A percentile compares a stretch with the other conserved stretches of the same genome.
Conservation (phyloP, 306 rosid species). For the Glycine tomentella region DNA sequence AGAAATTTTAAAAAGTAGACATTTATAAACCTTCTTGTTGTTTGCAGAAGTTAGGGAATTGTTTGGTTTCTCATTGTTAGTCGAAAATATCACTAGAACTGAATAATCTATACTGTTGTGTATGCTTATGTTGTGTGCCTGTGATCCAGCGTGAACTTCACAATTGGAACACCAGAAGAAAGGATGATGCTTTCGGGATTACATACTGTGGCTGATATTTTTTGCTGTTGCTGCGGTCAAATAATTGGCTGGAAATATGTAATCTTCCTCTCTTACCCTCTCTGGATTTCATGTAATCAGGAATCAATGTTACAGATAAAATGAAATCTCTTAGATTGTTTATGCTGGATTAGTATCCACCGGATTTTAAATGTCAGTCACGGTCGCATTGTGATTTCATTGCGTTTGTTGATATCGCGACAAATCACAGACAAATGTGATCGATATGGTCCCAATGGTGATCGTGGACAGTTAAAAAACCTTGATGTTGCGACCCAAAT, state of each 20-base stretch:
- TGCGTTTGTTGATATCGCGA: no score
- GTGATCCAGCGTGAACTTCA: conserved; percentile 68
- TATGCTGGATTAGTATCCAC: background rate
- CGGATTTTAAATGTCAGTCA: no score
- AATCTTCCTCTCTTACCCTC: conserved; percentile 50
- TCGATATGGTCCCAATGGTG: no score
- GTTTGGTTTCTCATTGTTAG: conserved; percentile 31
- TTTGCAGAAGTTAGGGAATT: conserved; percentile 9
- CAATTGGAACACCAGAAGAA: conserved; percentile 70
- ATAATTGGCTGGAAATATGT: conserved; percentile 98
- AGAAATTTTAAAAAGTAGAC: no score
- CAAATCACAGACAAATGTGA: no score
- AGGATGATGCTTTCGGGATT: conserved; percentile 84
- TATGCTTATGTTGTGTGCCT: conserved; percentile 31
- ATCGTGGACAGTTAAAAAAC: no score
- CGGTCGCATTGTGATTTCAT: no score
- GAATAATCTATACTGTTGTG: conserved; percentile 32
- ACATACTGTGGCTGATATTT: conserved; percentile 82
- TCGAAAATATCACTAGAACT: conserved; percentile 33
- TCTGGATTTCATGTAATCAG: conserved; percentile 6
- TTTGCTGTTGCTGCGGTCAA: conserved; percentile 94
- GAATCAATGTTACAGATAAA: conserved; percentile 21
- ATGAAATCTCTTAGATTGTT: conserved; percentile 12
- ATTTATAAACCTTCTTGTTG: conserved; percentile 5
- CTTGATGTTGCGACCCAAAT: no score